phyloP scores from a whole-genome alignment of 257 asterid species.

The Voacanga thouarsii region DNA sequence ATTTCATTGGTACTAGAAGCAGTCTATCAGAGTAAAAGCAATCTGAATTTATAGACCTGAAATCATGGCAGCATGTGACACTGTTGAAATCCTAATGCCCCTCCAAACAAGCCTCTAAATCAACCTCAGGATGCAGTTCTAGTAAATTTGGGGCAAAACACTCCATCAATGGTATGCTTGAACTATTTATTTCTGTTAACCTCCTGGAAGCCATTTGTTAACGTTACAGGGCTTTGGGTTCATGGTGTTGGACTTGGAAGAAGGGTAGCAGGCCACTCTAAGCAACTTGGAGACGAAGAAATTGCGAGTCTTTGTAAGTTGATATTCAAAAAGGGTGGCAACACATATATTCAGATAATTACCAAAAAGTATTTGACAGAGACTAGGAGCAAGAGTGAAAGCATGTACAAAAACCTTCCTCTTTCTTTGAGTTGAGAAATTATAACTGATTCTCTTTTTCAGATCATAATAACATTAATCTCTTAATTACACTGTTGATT shows the following conservation, averaged over 20 bases:
- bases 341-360: neutral
- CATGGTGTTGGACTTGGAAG: no score
- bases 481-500: no score
- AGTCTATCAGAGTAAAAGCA: neutral
- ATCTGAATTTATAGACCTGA: neutral
- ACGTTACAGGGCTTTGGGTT: neutral
- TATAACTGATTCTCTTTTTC: neutral
- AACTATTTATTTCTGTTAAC: no score
- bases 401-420: neutral
- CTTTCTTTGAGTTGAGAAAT: neutral
- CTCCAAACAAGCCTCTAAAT: neutral
- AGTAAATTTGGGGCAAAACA: neutral
- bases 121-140: neutral
- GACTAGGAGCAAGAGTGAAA: neutral
- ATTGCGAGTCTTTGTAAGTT: neutral
- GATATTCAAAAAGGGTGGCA: neutral
- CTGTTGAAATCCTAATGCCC: neutral
- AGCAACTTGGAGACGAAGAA: neutral
- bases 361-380: neutral
- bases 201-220: neutral
- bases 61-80: neutral
- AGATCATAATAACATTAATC: neutral
- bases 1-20: neutral
- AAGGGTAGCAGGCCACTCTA: no score
- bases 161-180: neutral